Evolutionary conservation across 2,329 filamentous ascomycete genomes (phyloP).

Genomic region (Onygenales sp.): DNA sequence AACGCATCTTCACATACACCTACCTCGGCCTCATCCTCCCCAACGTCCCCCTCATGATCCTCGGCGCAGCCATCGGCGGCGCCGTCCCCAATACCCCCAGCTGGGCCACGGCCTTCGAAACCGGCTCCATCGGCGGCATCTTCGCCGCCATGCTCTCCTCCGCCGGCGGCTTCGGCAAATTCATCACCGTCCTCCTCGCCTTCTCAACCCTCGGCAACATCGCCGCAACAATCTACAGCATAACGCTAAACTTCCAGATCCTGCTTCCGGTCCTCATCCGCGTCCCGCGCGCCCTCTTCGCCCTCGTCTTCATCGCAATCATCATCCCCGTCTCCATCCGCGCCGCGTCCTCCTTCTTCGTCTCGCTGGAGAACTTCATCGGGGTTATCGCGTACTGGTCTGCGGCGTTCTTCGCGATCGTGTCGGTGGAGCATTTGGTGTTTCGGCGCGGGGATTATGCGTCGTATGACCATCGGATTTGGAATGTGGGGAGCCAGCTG

Average conservation of each 20-base stretch:
- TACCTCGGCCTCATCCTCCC: slow-evolving; percentile 44
- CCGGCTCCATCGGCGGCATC: slow-evolving; percentile 53
- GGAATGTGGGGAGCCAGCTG: slow-evolving; percentile 50
- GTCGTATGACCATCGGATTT: slow-evolving; percentile 51
- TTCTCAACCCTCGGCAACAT: slow-evolving; percentile 50
- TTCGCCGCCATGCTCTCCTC: slow-evolving; percentile 43
- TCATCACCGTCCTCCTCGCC: slow-evolving; percentile 56
- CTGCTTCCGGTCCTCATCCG: slow-evolving; percentile 49
- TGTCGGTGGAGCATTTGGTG: slow-evolving; percentile 49
- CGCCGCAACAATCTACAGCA: slow-evolving; percentile 54
- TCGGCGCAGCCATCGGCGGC: slow-evolving; percentile 56
- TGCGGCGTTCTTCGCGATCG: slow-evolving; percentile 51
- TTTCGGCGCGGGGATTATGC: slow-evolving; percentile 42
- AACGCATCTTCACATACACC: slow-evolving; percentile 9
- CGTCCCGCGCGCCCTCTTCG: slow-evolving; percentile 52
- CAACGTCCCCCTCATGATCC: slow-evolving; percentile 50
- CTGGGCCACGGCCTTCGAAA: slow-evolving; percentile 49
- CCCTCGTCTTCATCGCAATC: slow-evolving; percentile 53
- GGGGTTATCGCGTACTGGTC: slow-evolving; percentile 44
- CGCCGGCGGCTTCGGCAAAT: slow-evolving; percentile 49
- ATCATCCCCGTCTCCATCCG: slow-evolving; percentile 56
- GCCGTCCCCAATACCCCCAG: slow-evolving; percentile 41
- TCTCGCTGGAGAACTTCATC: slow-evolving; percentile 38
- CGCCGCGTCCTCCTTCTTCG: slow-evolving; percentile 48
- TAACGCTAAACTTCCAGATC: slow-evolving; percentile 59